Conservation (phyloP, 1,284 basidiomycete species). For the Puccinia coronata region DNA sequence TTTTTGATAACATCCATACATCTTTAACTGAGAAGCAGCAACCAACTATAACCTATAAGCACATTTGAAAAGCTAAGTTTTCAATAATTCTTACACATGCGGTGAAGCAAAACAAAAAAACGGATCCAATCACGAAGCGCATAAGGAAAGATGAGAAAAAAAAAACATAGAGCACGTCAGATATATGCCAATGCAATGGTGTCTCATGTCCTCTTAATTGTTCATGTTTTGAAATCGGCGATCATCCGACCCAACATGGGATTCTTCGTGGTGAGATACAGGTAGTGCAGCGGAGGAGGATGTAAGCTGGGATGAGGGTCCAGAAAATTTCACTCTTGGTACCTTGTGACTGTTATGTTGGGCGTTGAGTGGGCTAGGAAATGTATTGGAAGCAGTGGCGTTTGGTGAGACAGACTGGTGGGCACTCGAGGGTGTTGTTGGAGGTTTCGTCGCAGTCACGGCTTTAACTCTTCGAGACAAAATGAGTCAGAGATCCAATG, state of each 20-base stretch:
- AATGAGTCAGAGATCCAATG: background rate
- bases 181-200: background rate
- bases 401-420: slow-evolving; percentile 12
- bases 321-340: background rate
- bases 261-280: background rate
- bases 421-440: background rate
- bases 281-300: background rate
- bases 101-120: background rate
- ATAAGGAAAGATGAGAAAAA: background rate
- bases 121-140: background rate
- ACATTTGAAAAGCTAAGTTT: slow-evolving; percentile 20
- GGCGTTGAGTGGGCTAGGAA: background rate
- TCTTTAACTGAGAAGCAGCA: background rate
- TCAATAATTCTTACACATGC: background rate
- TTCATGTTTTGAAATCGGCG: background rate
- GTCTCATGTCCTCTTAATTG: background rate
- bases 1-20: background rate
- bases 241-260: background rate
- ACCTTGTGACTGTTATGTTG: background rate
- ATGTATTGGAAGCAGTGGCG: background rate
- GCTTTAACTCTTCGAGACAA: slow-evolving; percentile 15
- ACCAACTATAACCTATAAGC: background rate
- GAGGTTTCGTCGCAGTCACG: background rate
- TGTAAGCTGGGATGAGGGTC: background rate
- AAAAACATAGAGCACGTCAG: background rate